Percentiles rank a stretch among this genome's conserved stretches.
Conservation (phyloP, 768 basidiomycete species). For the Mycena olivaceomarginata region DNA sequence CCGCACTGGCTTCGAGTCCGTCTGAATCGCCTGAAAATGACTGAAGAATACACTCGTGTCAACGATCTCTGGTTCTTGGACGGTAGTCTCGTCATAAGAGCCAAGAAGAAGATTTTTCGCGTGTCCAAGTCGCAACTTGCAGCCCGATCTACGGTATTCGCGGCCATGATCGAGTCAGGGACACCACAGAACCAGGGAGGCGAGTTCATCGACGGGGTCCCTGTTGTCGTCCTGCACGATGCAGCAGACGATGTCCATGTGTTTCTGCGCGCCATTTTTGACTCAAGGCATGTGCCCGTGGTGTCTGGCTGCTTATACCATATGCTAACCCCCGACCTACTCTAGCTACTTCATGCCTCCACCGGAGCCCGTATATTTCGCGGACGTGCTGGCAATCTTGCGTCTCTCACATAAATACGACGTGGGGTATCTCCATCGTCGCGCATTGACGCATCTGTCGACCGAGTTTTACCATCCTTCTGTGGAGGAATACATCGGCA, state of each 20-base stretch:
- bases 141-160: slow-evolving; percentile 25
- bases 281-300: slow-evolving; percentile 2
- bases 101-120: slow-evolving; percentile 20
- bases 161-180: slow-evolving; percentile 5
- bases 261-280: slow-evolving; percentile 19
- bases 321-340: background rate
- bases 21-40: too few species aligned
- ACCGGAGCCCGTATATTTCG: background rate
- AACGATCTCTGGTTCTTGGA: too few species aligned
- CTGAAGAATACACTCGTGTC: too few species aligned
- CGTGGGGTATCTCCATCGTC: slow-evolving; percentile 13
- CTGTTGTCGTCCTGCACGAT: background rate
- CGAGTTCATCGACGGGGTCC: slow-evolving; percentile 3
- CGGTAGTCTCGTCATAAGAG: too few species aligned
- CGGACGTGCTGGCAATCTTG: background rate
- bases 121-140: slow-evolving; percentile 19
- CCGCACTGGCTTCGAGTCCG: too few species aligned
- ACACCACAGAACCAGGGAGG: background rate
- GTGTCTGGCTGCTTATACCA: too few species aligned
- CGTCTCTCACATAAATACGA: slow-evolving; percentile 18
- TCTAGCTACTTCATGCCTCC: slow-evolving; percentile 19
- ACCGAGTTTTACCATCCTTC: background rate
- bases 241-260: slow-evolving; percentile 15
- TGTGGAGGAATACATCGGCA: background rate
- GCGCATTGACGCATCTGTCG: slow-evolving; percentile 12